Evolutionary conservation across 177 flowering plant genomes (phyloP).

Genomic region (Vitis hybrid): DNA sequence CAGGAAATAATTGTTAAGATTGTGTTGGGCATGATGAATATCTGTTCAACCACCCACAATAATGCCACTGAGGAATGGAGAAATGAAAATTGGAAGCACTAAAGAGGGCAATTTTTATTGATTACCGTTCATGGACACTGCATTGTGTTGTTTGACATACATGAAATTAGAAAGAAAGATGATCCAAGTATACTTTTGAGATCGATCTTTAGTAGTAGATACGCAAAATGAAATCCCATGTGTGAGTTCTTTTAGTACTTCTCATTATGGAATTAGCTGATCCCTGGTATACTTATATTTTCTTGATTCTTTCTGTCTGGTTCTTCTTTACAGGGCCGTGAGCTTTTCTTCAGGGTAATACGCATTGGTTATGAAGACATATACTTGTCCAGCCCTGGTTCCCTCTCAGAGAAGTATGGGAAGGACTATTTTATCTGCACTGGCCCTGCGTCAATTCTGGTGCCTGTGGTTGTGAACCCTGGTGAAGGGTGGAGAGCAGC

Average conservation of each 20-base stretch:
- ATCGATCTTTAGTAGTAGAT: no score
- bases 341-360: slow-evolving; percentile 69
- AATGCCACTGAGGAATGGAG: no score
- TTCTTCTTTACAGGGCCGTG: slow-evolving; percentile 54
- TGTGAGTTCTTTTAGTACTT: neutral
- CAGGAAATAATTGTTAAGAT: no score
- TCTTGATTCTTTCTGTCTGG: neutral
- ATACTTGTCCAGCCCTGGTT: slow-evolving; percentile 76
- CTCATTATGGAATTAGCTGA: neutral
- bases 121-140: no score
- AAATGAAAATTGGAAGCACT: no score
- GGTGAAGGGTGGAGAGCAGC: slow-evolving; percentile 93
- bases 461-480: slow-evolving; percentile 69
- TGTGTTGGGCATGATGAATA: no score
- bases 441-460: slow-evolving; percentile 87
- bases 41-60: no score
- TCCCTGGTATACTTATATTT: neutral
- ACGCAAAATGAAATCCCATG: neutral
- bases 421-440: slow-evolving; percentile 80
- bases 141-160: no score
- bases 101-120: no score
- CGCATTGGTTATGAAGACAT: slow-evolving; percentile 87
- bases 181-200: no score
- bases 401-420: slow-evolving; percentile 66
- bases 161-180: no score